Conservation (phyloP, 2,329 filamentous ascomycete species). For the Fusarium domesticum region DNA sequence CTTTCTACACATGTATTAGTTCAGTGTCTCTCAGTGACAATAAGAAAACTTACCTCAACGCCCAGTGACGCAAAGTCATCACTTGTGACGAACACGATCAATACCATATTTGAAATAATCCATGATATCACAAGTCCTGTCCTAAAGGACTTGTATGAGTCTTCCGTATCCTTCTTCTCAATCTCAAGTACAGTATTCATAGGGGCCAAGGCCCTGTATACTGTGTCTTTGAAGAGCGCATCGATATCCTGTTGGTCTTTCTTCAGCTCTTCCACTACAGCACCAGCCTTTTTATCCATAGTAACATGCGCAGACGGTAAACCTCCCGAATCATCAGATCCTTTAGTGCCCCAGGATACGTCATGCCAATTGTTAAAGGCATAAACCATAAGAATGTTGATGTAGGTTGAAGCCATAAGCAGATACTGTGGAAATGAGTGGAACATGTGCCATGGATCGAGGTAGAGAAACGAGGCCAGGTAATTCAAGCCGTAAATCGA, state of each 20-base stretch:
- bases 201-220: constrained; percentile 24
- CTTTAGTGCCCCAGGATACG: constrained; percentile 26
- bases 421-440: constrained; percentile 28
- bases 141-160: constrained; percentile 27
- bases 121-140: constrained; percentile 25
- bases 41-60: constrained; percentile 14
- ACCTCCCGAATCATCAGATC: constrained; percentile 20
- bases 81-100: constrained; percentile 24
- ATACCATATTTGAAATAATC: constrained; percentile 26
- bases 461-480: constrained; percentile 24
- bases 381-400: constrained; percentile 28
- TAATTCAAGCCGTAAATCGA: constrained; percentile 28
- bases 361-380: constrained; percentile 29
- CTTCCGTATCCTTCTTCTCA: constrained; percentile 24
- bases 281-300: constrained; percentile 21
- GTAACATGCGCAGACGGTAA: constrained; percentile 22
- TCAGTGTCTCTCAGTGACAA: not conserved
- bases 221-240: constrained; percentile 26
- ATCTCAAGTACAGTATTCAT: constrained; percentile 21
- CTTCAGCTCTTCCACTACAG: constrained; percentile 24
- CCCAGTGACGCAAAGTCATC: constrained; percentile 24
- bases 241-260: constrained; percentile 27
- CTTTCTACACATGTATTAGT: constrained; percentile 17
- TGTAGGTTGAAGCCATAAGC: constrained; percentile 27
- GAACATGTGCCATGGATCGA: constrained; percentile 29